These are phyloP conservation scores for Elaeagnus macrophylla DNA, from an alignment of 306 rosid genomes.

Conservation along the genomic window DNA sequence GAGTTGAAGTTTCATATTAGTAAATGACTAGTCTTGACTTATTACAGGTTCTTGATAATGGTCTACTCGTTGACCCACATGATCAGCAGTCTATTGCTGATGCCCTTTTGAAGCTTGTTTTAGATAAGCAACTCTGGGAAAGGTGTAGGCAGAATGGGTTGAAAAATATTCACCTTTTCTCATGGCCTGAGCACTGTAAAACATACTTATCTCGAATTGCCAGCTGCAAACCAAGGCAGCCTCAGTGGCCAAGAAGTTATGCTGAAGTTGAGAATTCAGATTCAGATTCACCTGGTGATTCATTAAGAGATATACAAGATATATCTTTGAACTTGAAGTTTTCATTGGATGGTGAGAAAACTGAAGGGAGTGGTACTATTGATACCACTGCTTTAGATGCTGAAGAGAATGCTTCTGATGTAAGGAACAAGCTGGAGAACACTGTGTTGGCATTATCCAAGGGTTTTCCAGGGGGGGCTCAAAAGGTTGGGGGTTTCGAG, in stretches of 20 bases:
- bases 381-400: conserved; percentile 26
- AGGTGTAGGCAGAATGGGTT: conserved; percentile 51
- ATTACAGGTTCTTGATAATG: conserved; percentile 39
- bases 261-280: conserved; percentile 23
- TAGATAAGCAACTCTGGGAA: conserved; percentile 56
- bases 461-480: conserved; percentile 14
- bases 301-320: conserved; percentile 50
- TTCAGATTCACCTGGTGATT: conserved; percentile 42
- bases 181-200: conserved; percentile 56
- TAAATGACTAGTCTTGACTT: conserved; percentile 4
- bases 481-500: conserved; percentile 19
- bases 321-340: conserved; percentile 42
- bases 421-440: conserved; percentile 24
- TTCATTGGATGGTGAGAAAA: conserved; percentile 41
- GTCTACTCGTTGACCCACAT: conserved; percentile 50
- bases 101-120: conserved; percentile 62
- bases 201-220: conserved; percentile 39
- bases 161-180: conserved; percentile 50
- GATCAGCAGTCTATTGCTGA: conserved; percentile 45
- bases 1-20: conserved; percentile 8
- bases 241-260: conserved; percentile 38
- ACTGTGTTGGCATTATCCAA: conserved; percentile 26
- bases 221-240: conserved; percentile 51
- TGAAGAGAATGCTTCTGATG: conserved; percentile 25
- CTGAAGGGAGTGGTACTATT: conserved; percentile 15